phyloP scores from a whole-genome alignment of 441 rosid species.

The Adansonia grandidieri region DNA sequence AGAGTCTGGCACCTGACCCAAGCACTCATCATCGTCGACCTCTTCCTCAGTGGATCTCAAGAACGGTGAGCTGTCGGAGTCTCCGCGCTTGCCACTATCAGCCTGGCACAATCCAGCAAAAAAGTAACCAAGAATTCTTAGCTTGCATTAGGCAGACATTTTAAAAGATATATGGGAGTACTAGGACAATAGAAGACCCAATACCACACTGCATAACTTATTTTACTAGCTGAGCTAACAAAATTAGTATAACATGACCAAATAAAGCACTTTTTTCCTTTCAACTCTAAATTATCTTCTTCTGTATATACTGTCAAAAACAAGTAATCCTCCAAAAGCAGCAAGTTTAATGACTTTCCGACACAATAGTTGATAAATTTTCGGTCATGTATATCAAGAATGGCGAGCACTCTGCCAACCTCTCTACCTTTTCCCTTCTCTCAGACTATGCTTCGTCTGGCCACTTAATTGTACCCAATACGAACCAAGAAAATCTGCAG shows the following conservation, averaged over 20 bases:
- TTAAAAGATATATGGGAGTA: not conserved
- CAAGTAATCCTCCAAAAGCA: not conserved
- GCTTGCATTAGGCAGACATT: not conserved
- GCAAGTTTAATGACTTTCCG: not conserved
- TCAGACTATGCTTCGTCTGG: not conserved
- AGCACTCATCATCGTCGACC: conserved; percentile 46
- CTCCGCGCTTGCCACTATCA: conserved; percentile 66
- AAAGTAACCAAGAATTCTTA: not conserved
- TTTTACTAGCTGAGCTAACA: not conserved
- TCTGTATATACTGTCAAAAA: not conserved
- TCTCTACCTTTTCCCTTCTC: not conserved
- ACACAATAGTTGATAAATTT: not conserved
- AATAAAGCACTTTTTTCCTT: not conserved
- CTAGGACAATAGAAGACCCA: not conserved
- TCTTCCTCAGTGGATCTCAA: conserved; percentile 67
- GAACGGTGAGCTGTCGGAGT: conserved; percentile 70
- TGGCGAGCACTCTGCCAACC: not conserved
- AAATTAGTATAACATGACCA: not conserved
- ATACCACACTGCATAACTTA: not conserved
- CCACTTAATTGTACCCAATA: not conserved
- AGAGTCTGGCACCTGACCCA: conserved; percentile 64
- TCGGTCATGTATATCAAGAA: not conserved
- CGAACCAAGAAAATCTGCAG: not conserved
- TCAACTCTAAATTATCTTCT: not conserved
- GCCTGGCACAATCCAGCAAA: conserved; percentile 48